Percentiles rank a stretch among this genome's conserved stretches.
Evolutionary conservation across 2,329 filamentous ascomycete genomes (phyloP).

Genomic region (Cercospora berteroae): DNA sequence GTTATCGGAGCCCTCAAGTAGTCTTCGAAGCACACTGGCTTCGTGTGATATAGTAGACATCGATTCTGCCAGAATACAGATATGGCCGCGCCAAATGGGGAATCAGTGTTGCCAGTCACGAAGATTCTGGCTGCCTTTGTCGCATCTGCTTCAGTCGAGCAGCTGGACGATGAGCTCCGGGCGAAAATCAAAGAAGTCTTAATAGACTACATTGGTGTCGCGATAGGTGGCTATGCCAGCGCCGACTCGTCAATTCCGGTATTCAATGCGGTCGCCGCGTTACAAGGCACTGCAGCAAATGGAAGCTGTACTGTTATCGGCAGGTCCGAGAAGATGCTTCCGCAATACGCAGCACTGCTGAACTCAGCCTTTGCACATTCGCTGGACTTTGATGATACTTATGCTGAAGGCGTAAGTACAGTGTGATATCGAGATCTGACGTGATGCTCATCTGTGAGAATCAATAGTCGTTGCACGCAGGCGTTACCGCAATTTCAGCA

Average conservation of each 20-base stretch:
- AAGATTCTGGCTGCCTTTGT: constrained; percentile 31
- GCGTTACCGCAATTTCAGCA: constrained; percentile 43
- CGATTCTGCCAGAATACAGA: not conserved
- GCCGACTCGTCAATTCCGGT: constrained; percentile 33
- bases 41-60: not conserved
- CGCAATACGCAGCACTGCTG: constrained; percentile 44
- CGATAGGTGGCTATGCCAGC: constrained; percentile 29
- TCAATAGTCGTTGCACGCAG: constrained; percentile 41
- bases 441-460: not conserved
- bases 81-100: not conserved
- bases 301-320: constrained; percentile 39
- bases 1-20: not conserved
- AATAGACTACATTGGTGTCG: constrained; percentile 35
- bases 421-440: not conserved
- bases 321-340: constrained; percentile 37
- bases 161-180: constrained; percentile 26
- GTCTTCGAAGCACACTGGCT: not conserved
- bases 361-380: constrained; percentile 47
- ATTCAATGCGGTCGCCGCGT: constrained; percentile 27
- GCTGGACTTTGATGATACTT: constrained; percentile 49
- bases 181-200: constrained; percentile 35
- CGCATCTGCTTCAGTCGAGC: constrained; percentile 21
- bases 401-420: constrained; percentile 36
- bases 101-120: constrained; percentile 27
- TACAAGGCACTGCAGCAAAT: constrained; percentile 27